Conservation (phyloP, 176 grass and related monocot genomes). For the Carex scoparia region DNA sequence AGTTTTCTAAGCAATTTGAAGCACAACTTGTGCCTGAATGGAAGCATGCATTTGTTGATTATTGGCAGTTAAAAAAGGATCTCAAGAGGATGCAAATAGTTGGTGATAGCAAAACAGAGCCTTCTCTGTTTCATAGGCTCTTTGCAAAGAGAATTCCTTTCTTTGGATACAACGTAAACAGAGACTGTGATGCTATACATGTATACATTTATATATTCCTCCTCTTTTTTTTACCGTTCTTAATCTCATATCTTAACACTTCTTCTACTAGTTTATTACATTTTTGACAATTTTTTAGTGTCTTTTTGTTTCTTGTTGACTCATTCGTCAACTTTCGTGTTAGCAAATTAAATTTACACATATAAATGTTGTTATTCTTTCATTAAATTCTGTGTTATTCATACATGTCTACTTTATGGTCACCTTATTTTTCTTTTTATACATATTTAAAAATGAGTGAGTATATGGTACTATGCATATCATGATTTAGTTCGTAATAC, state of each 20-base stretch:
- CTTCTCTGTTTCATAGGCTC: conserved; percentile 31
- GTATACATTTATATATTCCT: conserved; percentile 20
- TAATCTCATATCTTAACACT: neutral
- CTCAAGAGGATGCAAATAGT: conserved; percentile 63
- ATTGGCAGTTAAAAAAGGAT: conserved; percentile 91
- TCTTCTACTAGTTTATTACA: neutral
- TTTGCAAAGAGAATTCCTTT: conserved; percentile 41
- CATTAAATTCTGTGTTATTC: neutral
- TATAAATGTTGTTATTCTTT: neutral
- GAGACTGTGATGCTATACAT: conserved; percentile 60
- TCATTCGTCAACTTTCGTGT: neutral
- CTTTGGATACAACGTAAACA: conserved; percentile 50
- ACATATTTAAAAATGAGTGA: neutral
- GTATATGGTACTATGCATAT: no score
- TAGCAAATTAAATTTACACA: neutral
- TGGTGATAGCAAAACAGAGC: neutral
- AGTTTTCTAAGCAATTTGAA: conserved; percentile 97
- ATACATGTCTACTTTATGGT: no score
- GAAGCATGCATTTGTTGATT: conserved; percentile 97
- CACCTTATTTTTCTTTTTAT: neutral
- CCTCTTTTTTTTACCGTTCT: neutral
- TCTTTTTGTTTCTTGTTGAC: neutral
- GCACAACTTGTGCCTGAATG: conserved; percentile 91
- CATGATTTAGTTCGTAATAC: no score
- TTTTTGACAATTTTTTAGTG: neutral